phyloP scores from a whole-genome alignment of 441 rosid species.

The Brassica hybrid region DNA sequence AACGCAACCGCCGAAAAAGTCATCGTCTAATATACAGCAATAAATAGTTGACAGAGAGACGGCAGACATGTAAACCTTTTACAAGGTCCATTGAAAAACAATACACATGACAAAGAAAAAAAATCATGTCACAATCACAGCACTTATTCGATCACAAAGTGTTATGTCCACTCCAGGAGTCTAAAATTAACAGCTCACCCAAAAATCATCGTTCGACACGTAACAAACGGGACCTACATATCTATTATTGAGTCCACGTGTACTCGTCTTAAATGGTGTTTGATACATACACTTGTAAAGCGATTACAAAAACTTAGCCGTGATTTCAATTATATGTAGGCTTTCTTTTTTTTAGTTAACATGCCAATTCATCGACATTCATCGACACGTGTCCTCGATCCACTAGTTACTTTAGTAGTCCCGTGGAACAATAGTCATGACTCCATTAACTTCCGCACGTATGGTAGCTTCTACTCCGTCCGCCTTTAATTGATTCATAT shows the following conservation, averaged over 20 bases:
- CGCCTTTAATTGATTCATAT: too few species aligned
- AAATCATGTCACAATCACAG: not conserved
- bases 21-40: not conserved
- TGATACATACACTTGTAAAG: constrained; percentile 33
- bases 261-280: constrained; percentile 16
- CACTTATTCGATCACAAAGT: not conserved
- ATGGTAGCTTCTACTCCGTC: too few species aligned
- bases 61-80: constrained; percentile 9
- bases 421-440: constrained; percentile 12
- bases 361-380: constrained; percentile 33
- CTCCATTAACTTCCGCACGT: constrained; percentile 22
- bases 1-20: not conserved
- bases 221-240: constrained; percentile 25
- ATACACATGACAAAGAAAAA: not conserved
- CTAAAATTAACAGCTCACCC: constrained; percentile 40
- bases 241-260: constrained; percentile 41
- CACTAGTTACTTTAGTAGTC: constrained; percentile 1
- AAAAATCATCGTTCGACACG: constrained; percentile 6
- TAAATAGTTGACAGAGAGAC: constrained; percentile 30
- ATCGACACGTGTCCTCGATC: constrained; percentile 14
- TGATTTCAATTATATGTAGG: constrained; percentile 37
- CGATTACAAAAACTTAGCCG: constrained; percentile 24
- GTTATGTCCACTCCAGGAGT: constrained; percentile 29
- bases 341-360: not conserved
- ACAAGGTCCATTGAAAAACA: not conserved